These are phyloP conservation scores for Pseudogymnoascus sp. DNA, from an alignment of 2,329 filamentous ascomycete genomes.

Conservation along the genomic window DNA sequence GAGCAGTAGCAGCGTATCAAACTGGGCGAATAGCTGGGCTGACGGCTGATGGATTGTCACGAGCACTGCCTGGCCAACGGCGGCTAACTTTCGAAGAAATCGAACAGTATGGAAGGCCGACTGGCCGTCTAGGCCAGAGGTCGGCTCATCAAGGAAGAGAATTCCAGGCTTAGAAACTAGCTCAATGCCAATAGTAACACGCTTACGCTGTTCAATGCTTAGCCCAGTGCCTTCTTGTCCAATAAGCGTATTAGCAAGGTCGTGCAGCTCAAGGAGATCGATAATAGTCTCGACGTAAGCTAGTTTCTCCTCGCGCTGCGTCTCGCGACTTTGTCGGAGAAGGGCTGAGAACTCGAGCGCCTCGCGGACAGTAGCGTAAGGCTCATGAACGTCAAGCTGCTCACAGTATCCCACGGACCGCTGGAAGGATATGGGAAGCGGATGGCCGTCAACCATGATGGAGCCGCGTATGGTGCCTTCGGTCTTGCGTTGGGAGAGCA, in stretches of 20 bases:
- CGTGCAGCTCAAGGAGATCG: conserved; percentile 57
- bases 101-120: conserved; percentile 56
- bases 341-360: conserved; percentile 82
- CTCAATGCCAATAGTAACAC: conserved; percentile 54
- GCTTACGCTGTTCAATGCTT: conserved; percentile 55
- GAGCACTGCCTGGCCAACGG: conserved; percentile 45
- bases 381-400: conserved; percentile 82
- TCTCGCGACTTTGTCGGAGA: conserved; percentile 71
- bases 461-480: conserved; percentile 84
- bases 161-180: conserved; percentile 50
- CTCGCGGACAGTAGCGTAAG: conserved; percentile 79
- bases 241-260: conserved; percentile 59
- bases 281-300: conserved; percentile 76
- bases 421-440: conserved; percentile 75
- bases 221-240: conserved; percentile 55
- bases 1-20: conserved; percentile 57
- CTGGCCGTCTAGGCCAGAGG: conserved; percentile 55
- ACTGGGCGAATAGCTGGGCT: conserved; percentile 45
- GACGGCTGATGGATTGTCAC: conserved; percentile 51
- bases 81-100: conserved; percentile 55
- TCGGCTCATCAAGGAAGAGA: conserved; percentile 55
- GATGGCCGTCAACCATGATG: conserved; percentile 60
- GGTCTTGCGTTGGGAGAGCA: conserved; percentile 74
- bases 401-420: conserved; percentile 70
- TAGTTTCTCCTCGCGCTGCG: conserved; percentile 68